These are phyloP conservation scores for Cicer bijugum DNA, from an alignment of 306 rosid species.

Conservation along the genomic window DNA sequence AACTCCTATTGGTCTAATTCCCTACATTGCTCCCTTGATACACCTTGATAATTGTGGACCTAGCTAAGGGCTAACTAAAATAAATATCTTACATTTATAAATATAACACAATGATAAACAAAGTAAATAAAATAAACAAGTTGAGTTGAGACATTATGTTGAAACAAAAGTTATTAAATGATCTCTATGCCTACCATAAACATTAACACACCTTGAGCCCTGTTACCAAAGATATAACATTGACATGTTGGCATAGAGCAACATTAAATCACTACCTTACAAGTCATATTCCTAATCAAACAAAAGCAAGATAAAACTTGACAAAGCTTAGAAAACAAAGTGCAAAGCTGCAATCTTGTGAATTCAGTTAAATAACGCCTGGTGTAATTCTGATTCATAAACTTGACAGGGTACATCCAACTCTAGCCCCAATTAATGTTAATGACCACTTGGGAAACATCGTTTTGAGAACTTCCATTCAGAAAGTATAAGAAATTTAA, in stretches of 20 bases:
- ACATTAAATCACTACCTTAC: too few relatives aligned
- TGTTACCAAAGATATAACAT: slow-evolving; percentile 2
- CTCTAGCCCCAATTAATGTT: background rate
- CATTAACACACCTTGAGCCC: background rate
- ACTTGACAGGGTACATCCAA: slow-evolving; percentile 13
- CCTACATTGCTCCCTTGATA: background rate
- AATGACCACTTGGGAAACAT: background rate
- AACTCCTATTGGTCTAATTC: background rate
- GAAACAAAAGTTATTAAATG: slow-evolving; percentile 1
- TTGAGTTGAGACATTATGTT: background rate
- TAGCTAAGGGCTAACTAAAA: background rate
- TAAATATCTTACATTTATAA: background rate
- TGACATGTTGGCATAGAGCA: background rate
- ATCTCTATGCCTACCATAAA: background rate
- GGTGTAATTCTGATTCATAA: slow-evolving; percentile 8
- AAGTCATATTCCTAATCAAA: too few relatives aligned
- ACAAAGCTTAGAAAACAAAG: too few relatives aligned
- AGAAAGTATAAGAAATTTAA: background rate
- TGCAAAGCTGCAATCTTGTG: background rate
- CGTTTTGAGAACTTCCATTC: background rate
- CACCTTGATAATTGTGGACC: background rate
- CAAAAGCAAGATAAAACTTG: too few relatives aligned
- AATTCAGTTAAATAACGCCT: slow-evolving; percentile 21
- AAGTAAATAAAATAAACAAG: background rate
- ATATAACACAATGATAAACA: slow-evolving; percentile 2